Evolutionary conservation across 1,284 basidiomycete species (phyloP), one percentile per base, ranked within the genome.

Genomic region (Moesziomyces globuligerus): DNA sequence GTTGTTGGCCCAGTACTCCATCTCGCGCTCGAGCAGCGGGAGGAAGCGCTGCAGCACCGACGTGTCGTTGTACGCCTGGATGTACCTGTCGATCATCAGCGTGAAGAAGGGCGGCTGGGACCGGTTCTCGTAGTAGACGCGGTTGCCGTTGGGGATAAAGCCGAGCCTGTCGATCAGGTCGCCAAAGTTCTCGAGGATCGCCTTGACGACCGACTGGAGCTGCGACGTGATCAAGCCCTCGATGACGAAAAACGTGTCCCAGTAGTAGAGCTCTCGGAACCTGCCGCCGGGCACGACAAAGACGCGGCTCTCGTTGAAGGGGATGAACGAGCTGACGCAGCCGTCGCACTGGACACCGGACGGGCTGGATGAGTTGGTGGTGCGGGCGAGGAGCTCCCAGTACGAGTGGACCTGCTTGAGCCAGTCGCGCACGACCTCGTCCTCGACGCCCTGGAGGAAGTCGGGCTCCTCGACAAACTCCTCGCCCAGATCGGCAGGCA

Each of bases 91-190:
- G n/a, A 91, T 83, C 89, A 91, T 91, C 86, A 89, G 55, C 3
- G 66, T 67, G 45, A 78, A 72, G 32, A 94, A 80, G 4, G 93
- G 93, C 9, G 93, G 93, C 81, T 96, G 93, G 24, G 92, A 94
- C 48, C 93, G 88, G 79, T 94, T 88, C 66, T 95, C 83, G 83
- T 95, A 80, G 73, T 92, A 91, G 46, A 89, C 89, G 4, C 91
- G 86, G 15, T 92, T 93, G 13, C 94, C 94, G 78, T 96, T 97
- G 2, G 93, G 93, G 69, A 97, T 89, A 84, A 95, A 97, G 0
- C 93, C 93, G 54, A 96, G 85, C 79, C 94, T 88, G 77, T 96
- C 93, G 92, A 95, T 93, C 78, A 96, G 94, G 84, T 95, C 94
- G 18, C 61, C 67, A 58, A 78, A 77, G 48, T 79, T 79, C 20